These are phyloP conservation scores for Meripilus lineatus DNA, from an alignment of 1,284 basidiomycete genomes.

Conservation along the genomic window DNA sequence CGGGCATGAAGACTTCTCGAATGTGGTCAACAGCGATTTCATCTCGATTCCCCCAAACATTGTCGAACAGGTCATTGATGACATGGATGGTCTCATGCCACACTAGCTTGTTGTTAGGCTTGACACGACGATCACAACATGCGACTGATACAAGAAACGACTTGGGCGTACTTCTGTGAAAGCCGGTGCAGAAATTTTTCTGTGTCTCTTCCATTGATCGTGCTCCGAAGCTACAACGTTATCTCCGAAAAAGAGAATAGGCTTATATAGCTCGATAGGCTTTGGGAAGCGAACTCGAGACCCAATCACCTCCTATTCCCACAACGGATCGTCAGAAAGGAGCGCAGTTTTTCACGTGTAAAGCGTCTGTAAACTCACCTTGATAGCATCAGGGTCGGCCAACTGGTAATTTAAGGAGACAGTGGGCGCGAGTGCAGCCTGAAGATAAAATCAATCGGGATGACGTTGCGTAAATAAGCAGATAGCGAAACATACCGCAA, in stretches of 20 bases:
- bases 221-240: constrained; percentile 8
- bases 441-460: neutral
- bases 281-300: constrained; percentile 25
- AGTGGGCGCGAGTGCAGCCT: constrained; percentile 14
- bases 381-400: constrained; percentile 9
- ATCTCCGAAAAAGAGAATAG: constrained; percentile 5
- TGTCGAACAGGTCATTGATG: constrained; percentile 28
- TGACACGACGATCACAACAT: neutral
- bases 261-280: constrained; percentile 14
- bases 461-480: neutral
- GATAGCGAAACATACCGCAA: constrained; percentile 14
- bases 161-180: constrained; percentile 6
- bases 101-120: constrained; percentile 49
- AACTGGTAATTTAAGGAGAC: constrained; percentile 6
- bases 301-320: constrained; percentile 7
- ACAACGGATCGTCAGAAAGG: neutral
- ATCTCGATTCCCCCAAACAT: constrained; percentile 25
- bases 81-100: constrained; percentile 43
- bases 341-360: too few relatives aligned
- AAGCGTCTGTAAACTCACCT: constrained; percentile 5
- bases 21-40: constrained; percentile 23
- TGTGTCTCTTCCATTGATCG: constrained; percentile 10
- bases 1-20: constrained; percentile 36
- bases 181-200: constrained; percentile 9
- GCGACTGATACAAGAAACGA: neutral